A percentile compares a stretch with the other conserved stretches of the same genome.
Evolutionary conservation across 1,139 yeast species (phyloP).

Genomic region (Diutina pseudorugosa): DNA sequence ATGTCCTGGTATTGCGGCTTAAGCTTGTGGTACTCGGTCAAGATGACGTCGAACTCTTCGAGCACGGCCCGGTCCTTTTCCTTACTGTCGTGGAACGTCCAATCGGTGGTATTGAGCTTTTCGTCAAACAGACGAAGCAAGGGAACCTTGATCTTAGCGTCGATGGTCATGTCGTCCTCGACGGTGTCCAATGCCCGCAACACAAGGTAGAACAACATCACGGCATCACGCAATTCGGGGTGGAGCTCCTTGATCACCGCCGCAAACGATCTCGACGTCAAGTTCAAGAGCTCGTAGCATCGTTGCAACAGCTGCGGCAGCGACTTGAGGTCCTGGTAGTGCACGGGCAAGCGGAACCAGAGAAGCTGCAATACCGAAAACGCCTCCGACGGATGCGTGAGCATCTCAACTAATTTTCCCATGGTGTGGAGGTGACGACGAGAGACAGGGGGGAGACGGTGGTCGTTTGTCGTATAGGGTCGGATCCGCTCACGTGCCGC

Average conservation of each 20-base stretch:
- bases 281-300: constrained; percentile 57
- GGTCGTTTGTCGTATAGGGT: neutral
- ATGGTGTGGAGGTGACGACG: constrained; percentile 17
- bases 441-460: neutral
- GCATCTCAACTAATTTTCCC: constrained; percentile 57
- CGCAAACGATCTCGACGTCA: constrained; percentile 83
- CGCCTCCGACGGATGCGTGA: constrained; percentile 63
- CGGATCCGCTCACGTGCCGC: neutral
- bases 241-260: constrained; percentile 86
- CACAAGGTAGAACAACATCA: constrained; percentile 74
- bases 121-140: constrained; percentile 57
- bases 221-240: constrained; percentile 76
- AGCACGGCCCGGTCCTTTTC: constrained; percentile 78
- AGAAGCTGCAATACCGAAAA: constrained; percentile 52
- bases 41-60: constrained; percentile 32
- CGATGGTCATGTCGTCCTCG: constrained; percentile 91
- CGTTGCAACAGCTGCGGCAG: constrained; percentile 38
- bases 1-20: constrained; percentile 71
- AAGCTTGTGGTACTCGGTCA: constrained; percentile 60
- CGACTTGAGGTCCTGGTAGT: constrained; percentile 33
- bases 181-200: constrained; percentile 90
- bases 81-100: constrained; percentile 69
- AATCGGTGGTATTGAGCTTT: constrained; percentile 49
- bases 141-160: constrained; percentile 59
- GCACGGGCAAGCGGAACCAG: constrained; percentile 41